Evolutionary conservation across 2,329 filamentous ascomycete genomes (phyloP), one percentile per base, ranked within the genome.

Genomic region (Cytospora leucostoma): DNA sequence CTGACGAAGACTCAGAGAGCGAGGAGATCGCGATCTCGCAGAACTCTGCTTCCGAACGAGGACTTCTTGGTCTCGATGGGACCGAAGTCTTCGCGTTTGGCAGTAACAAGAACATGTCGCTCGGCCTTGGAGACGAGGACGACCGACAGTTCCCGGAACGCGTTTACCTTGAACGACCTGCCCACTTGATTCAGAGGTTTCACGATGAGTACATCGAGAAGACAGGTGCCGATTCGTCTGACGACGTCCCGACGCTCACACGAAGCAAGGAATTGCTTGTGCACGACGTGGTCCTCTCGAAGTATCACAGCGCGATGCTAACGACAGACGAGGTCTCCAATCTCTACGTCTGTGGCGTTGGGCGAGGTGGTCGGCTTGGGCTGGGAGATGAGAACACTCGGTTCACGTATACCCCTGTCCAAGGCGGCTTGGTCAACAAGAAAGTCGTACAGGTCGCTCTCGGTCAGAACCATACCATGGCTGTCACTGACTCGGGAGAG

Each of bases 1-100:
- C 79, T 0, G 85, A 87, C 27, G 76, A 78, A 59, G 82, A 79
- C 6, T 84, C 83, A 1, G 83, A 85, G 10, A 82, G 85, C 49
- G 86, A 85, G 12, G 81, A 82, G 71, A 76, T 51, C 71, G 73
- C 52, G 59, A 59, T 53, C 57, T 65, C 61, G 70, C 37, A 65
- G 44, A 65, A 67, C 5, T 49, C 59, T 49, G 17, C 8, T 33
- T 27, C 44, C 40, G 15, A 35, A 33, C 66, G 61, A 33, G 66
- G 59, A 7, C 62, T 71, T 21, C 70, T 71, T 32, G 63, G 56
- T 4, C 63, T 66, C 0, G 67, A 71, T 34, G 94, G 92, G 10
- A 92, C 97, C 70, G 95, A 99, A 72, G 79, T 97, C 0, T 98
- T 92, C 71, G 89, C 92, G 1, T 97, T 98, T 76, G 95, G 95